Base-by-base conservation (phyloP, 371 early-diverging fungal genomes). In the Dinochytrium kinnereticum region DNA sequence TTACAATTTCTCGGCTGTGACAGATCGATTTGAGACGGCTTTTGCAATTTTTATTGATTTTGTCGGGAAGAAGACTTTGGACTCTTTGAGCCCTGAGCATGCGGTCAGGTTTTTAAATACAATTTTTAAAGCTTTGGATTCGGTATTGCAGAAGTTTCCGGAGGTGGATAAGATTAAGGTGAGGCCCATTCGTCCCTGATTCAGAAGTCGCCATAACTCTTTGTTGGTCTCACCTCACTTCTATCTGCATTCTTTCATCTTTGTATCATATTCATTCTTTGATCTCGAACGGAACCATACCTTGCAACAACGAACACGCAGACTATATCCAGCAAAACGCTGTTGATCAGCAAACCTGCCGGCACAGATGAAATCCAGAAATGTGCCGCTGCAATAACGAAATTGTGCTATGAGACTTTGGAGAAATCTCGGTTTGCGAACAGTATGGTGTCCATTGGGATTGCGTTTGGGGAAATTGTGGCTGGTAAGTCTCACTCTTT, bases 131-230 rank as follows among this genome's bases (percentile, higher is more conserved):
- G n/a, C 3, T 3, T 33, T 69, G 19, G 69, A 69, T 44, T n/a
- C 30, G 10, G 26, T 69, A 10, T 53, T 69, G 28, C 19, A 39
- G 31, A 34, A 69, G 2, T 69, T 51, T 37, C 69, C 69, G 5
- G 36, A 53, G 33, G 26, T 69, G 5, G 69, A 69, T 34, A 69
- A 69, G 37, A 55, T 69, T 37, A 69, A 69, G 68, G 68, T 67
- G n/a, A n/a, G n/a, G n/a, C n/a, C 28, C 10, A n/a, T 10, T n/a
- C n/a, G n/a, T n/a, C n/a, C n/a, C n/a, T n/a, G n/a, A n/a, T n/a
- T n/a, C n/a, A n/a, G n/a, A n/a, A n/a, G n/a, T n/a, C n/a, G n/a
- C n/a, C n/a, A n/a, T n/a, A n/a, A n/a, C n/a, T n/a, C n/a, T n/a
- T n/a, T n/a, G n/a, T n/a, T n/a, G n/a, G n/a, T n/a, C n/a, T n/a